A percentile compares a stretch with the other conserved stretches of the same genome.
Conservation (phyloP, 371 early-diverging fungal species). For the Mortierella sp. region DNA sequence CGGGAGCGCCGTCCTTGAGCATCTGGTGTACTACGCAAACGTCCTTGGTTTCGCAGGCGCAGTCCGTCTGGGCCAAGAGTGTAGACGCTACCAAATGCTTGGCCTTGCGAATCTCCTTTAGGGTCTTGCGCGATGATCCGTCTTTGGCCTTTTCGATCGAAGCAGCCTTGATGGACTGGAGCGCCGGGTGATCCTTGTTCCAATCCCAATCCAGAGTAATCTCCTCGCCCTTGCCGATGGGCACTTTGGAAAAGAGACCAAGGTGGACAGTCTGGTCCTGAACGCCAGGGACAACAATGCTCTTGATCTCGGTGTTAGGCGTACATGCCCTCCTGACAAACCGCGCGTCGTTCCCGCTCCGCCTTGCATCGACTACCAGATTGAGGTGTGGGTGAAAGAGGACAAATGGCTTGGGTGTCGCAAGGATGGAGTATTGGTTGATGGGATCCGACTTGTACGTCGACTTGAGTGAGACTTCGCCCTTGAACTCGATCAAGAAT, state of each 20-base stretch:
- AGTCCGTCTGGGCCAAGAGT: conserved; percentile 55
- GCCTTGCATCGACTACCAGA: conserved; percentile 82
- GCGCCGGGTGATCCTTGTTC: conserved; percentile 69
- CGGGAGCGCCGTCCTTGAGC: conserved; percentile 42
- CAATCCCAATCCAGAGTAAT: conserved; percentile 82
- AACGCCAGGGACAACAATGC: conserved; percentile 67
- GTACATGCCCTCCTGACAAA: conserved; percentile 80
- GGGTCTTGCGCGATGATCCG: conserved; percentile 8
- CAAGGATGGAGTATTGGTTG: conserved; percentile 72
- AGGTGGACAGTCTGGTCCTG: conserved; percentile 72
- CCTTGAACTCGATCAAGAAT: conserved; percentile 81
- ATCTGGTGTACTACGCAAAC: conserved; percentile 54
- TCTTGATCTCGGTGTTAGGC: conserved; percentile 79
- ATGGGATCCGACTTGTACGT: conserved; percentile 71
- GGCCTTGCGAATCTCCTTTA: conserved; percentile 52
- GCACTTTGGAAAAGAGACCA: conserved; percentile 76
- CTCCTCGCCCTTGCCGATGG: conserved; percentile 77
- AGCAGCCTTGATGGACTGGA: conserved; percentile 32
- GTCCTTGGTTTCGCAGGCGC: conserved; percentile 57
- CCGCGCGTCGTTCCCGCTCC: conserved; percentile 76
- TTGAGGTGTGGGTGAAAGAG: conserved; percentile 81
- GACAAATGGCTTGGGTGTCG: conserved; percentile 77
- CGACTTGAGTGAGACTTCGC: conserved; percentile 77
- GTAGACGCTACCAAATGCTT: conserved; percentile 49
- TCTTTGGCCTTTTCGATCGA: conserved; percentile 37